Base-by-base conservation (phyloP, 352 stramenopile genomes). In the Hyaloperonospora brassicae region DNA sequence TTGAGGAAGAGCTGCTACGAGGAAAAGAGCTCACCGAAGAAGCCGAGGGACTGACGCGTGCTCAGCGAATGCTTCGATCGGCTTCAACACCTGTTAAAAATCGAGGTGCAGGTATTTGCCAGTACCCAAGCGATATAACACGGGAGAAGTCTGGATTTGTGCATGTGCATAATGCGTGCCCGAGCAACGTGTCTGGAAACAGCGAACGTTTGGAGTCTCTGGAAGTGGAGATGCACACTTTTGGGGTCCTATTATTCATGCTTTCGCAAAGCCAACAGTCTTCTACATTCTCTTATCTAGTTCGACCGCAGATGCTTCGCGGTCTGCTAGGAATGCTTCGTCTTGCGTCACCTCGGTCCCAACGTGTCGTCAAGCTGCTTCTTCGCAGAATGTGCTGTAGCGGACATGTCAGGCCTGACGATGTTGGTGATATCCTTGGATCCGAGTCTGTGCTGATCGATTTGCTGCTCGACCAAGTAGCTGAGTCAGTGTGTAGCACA, bases 401-500 rank as follows among this genome's bases (percentile, higher is more conserved):
- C 36, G 79, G 79, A n/a, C 69, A 62, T 21, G 72, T 95, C 24
- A 78, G 73, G 17, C 84, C 84, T 10, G 63, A 57, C 25, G 68
- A 87, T 38, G 76, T 95, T 9, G 77, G 73, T 35, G 64, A 70
- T 8, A 72, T 95, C 7, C 80, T 90, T 46, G 84, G 84, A 1
- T 91, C 80, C 0, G 82, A 92, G 36, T 86, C 80, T 1, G 72
- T 93, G 10, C 58, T 95, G 11, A 71, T 92, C n/a, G 84, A 95
- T 57, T 52, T 92, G 8, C 43, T 95, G 47, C 68, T 95, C 0
- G 80, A 95, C 63, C 84, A 92, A 74, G 83, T 95, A 11, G 80
- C 84, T 5, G 84, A 95, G 38, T 91, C 84, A 0, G 75, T 95
- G 14, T 92, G 79, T 53, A 90, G 79, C 38, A 89, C 79, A 9